Conservation (phyloP, 2,329 filamentous ascomycete species). For the Ustilaginoidea virens region DNA sequence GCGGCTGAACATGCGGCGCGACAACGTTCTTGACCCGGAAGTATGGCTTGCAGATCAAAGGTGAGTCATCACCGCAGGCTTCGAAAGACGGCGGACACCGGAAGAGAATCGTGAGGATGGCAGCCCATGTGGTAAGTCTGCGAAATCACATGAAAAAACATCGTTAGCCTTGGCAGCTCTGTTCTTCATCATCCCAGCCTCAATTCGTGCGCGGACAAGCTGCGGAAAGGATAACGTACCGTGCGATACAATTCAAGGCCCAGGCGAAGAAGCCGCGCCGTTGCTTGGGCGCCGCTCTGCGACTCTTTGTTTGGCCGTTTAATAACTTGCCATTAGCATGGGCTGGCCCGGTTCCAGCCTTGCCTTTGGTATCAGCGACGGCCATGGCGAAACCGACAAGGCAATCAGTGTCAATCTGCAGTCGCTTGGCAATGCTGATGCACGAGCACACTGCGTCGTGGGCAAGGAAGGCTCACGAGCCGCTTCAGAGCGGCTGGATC, state of each 20-base stretch:
- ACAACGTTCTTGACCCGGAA: conserved; percentile 46
- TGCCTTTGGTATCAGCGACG: conserved; percentile 20
- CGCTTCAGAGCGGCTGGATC: no score
- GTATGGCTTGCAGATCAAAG: conserved; percentile 74
- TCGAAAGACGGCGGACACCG: conserved; percentile 61
- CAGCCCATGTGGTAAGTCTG: conserved; percentile 75
- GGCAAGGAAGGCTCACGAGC: no score
- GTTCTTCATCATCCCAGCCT: no score
- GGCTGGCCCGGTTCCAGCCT: conserved; percentile 22
- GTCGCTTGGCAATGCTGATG: no score
- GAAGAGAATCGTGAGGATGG: conserved; percentile 65
- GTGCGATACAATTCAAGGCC: conserved; percentile 34
- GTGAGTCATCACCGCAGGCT: conserved; percentile 52
- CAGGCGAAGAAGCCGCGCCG: conserved; percentile 17
- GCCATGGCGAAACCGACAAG: conserved; percentile 4
- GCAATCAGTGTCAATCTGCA: no score
- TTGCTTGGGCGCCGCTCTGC: conserved; percentile 10
- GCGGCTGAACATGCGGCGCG: conserved; percentile 64
- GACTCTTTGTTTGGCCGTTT: conserved; percentile 13
- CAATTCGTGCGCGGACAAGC: no score
- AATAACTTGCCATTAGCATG: conserved; percentile 19
- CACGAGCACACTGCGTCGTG: no score
- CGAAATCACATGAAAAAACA: neutral
- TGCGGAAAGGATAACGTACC: conserved; percentile 26
- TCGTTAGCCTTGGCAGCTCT: neutral